Base-by-base conservation (phyloP, 1,284 basidiomycete genomes). In the Tilletiopsis washingtonensis region DNA sequence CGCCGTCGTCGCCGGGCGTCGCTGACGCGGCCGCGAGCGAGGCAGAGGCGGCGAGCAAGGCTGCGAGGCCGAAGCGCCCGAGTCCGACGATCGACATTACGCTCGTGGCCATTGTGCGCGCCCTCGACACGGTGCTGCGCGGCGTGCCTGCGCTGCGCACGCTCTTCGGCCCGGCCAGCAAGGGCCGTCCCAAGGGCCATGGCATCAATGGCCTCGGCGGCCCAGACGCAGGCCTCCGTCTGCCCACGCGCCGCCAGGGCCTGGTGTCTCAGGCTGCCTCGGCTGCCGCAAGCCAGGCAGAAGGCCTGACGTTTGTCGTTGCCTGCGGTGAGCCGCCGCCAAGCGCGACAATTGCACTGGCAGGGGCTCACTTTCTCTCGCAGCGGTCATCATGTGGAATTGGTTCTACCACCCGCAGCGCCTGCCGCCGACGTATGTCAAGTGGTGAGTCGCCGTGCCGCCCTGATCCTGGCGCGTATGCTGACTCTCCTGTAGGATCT, bases 71-170 rank as follows among this genome's bases (percentile, higher is more conserved):
- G 9, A 9, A n/a, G n/a, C 42, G 47, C 36, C 59, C 64, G 9
- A 67, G 63, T 12, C 67, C 73, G 0, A 75, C 74, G 2, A 67
- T 75, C 47, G 74, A 75, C 49, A 52, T 75, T 19, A 75, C 75
- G 4, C 67, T 75, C 27, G 75, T 75, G 43, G 58, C 74, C 5
- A 60, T 74, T 34, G 74, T 75, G 2, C 64, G 75, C 15, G 74
- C 71, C 1, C 49, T 72, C 41, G 70, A 74, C 54, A 71, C 67
- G 2, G 46, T 67, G 29, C 56, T 70, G 11, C 61, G 71, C 20
- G 61, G 56, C 2, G 47, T 62, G 21, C 49, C 54, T 2, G 9
- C 20, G 46, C 14, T n/a, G 53, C n/a, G 21, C 43, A 9, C 27
- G 17, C 27, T 21, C 9, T 14, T 24, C 39, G 11, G 40, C n/a